Evolutionary conservation across 2,329 filamentous ascomycete genomes (phyloP).

Genomic region (Bimuria novae-zelandiae): DNA sequence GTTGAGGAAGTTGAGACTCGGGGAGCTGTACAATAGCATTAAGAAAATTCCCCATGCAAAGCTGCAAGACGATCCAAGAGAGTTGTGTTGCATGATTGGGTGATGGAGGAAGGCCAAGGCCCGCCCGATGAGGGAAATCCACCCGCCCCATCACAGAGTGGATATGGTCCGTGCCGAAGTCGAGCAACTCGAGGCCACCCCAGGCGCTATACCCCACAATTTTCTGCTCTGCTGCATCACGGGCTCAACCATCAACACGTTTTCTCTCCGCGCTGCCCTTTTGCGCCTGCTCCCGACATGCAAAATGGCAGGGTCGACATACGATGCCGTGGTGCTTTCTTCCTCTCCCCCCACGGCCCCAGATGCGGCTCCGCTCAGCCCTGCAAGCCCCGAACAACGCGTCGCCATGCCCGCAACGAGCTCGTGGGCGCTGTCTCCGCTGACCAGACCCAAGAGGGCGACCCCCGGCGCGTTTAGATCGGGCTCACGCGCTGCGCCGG

Average conservation of each 20-base stretch:
- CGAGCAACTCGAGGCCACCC: neutral
- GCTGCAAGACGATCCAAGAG: neutral
- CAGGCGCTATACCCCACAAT: neutral
- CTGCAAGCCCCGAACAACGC: constrained; percentile 25
- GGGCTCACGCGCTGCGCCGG: constrained; percentile 30
- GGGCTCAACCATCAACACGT: neutral
- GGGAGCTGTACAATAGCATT: neutral
- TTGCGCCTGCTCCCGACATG: neutral
- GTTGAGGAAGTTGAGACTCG: neutral
- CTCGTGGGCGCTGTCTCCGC: constrained; percentile 29
- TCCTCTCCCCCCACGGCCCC: constrained; percentile 38
- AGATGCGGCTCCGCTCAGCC: constrained; percentile 1
- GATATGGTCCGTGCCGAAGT: constrained; percentile 1
- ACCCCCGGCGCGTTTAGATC: constrained; percentile 31
- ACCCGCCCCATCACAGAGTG: neutral
- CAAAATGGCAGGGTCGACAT: constrained; percentile 31
- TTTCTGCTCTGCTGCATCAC: neutral
- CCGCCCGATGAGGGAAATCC: neutral
- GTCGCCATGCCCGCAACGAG: constrained; percentile 33
- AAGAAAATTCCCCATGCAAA: neutral
- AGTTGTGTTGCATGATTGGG: neutral
- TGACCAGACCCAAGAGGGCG: constrained; percentile 20
- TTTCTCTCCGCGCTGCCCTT: neutral
- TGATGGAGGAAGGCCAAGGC: neutral
- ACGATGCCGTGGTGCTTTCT: constrained; percentile 35